Conservation (phyloP, 192 early-diverging fungal genomes). For the Mortierella claussenii region DNA sequence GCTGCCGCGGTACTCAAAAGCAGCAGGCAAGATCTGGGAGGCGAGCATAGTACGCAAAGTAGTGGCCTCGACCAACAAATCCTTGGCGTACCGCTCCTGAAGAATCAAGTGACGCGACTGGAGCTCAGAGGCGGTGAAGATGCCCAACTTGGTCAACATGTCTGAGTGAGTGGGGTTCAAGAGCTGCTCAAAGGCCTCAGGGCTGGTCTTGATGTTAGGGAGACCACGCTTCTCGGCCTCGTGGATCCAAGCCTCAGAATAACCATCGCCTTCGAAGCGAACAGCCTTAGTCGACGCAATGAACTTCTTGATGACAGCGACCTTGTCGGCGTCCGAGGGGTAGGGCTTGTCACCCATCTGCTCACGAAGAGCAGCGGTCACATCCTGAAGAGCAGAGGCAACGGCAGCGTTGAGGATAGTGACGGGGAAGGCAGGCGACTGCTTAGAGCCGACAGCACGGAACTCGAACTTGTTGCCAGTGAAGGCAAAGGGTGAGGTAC, state of each 20-base stretch:
- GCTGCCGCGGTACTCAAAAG: slow-evolving; percentile 87
- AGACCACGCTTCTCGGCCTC: slow-evolving; percentile 96
- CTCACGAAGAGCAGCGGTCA: slow-evolving; percentile 79
- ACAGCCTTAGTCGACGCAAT: slow-evolving; percentile 85
- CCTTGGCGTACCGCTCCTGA: slow-evolving; percentile 97
- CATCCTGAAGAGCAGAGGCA: slow-evolving; percentile 80
- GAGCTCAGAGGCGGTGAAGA: slow-evolving; percentile 90
- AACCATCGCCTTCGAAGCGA: slow-evolving; percentile 98
- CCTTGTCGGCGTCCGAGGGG: slow-evolving; percentile 87
- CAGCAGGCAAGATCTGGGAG: slow-evolving; percentile 90
- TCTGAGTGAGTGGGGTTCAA: slow-evolving; percentile 74
- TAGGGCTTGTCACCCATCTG: slow-evolving; percentile 85
- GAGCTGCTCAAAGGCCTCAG: slow-evolving; percentile 91
- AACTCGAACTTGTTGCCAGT: slow-evolving; percentile 99
- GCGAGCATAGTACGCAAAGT: slow-evolving; percentile 85
- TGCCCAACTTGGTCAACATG: slow-evolving; percentile 83
- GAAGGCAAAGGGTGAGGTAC: slow-evolving; percentile 99
- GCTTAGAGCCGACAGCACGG: slow-evolving; percentile 98
- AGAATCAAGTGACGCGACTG: slow-evolving; percentile 96
- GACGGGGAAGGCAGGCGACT: slow-evolving; percentile 96
- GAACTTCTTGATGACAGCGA: slow-evolving; percentile 87
- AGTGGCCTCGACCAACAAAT: slow-evolving; percentile 91
- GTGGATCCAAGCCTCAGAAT: slow-evolving; percentile 92
- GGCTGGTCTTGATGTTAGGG: slow-evolving; percentile 93
- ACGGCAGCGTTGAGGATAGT: slow-evolving; percentile 95